Base-by-base conservation (phyloP, 805 yeast species). In the Zygotorulaspora chibaensis region DNA sequence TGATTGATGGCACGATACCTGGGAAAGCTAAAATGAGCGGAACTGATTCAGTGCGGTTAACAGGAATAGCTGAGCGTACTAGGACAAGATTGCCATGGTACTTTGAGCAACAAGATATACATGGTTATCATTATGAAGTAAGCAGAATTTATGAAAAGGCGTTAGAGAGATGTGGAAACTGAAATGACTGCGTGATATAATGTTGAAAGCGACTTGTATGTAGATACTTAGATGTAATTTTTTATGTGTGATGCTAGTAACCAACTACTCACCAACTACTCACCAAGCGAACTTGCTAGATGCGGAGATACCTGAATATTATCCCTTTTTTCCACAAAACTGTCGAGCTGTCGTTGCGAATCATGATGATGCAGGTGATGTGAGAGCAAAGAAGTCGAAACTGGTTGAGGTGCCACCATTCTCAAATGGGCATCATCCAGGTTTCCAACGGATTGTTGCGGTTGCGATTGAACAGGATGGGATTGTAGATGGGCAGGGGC, bases 11-110 rank as follows among this genome's bases (percentile, higher is more conserved):
- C 11, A 51, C 51, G 5, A 60, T 64, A 11, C 68, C 68, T 8
- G 72, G 69, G 23, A 47, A 48, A 3, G 51, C 58, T 9, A 62
- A 59, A 34, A 61, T 78, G 61, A 70, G 68, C 26, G 63, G 61
- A 7, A 81, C 86, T 0, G 83, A 79, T 43, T 56, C 62, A 3
- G 76, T 79, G 4, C 65, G 86, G 45, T 66, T 80, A 16, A 63
- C 67, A 26, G 76, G 80, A 1, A 76, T 80, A 13, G 77, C 78
- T 0, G 77, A 76, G 51, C 65, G 84, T 23, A 63, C 81, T 20
- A 65, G 85, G 37, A 54, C 74, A 3, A 67, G 61, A 15, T 56
- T 79, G 3, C 66, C 71, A 5, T 58, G 60, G 8, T 58, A 52
- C 35, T 64, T 73, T 35, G 70, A 63, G 36, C 57, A 55, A 10